These are phyloP conservation scores for Ophiostoma himal-ulmi DNA, from an alignment of 2,329 filamentous ascomycete genomes.

Conservation along the genomic window DNA sequence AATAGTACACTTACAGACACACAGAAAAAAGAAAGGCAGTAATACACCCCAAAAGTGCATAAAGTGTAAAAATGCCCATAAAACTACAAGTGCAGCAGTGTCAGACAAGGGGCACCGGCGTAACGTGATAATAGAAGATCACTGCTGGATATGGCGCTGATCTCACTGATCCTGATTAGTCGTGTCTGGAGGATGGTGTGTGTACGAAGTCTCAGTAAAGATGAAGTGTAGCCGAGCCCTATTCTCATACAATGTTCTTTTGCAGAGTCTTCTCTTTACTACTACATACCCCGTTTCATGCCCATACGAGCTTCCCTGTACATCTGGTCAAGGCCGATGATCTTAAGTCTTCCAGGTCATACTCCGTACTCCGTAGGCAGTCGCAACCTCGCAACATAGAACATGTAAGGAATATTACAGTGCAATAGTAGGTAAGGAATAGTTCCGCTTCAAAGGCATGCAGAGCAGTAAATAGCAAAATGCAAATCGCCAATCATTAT, in stretches of 20 bases:
- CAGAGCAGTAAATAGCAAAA: not conserved
- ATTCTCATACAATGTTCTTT: no score
- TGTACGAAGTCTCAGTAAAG: not conserved
- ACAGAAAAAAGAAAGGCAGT: not conserved
- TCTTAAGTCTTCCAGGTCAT: not conserved
- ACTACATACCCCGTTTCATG: not conserved
- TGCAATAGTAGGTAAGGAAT: not conserved
- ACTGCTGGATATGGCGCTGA: constrained; percentile 2
- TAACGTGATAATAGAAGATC: constrained; percentile 7
- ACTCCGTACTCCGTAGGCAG: not conserved
- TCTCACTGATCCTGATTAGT: not conserved
- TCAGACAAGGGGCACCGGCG: not conserved
- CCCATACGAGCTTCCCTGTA: not conserved
- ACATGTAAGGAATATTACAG: not conserved
- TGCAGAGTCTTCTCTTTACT: no score
- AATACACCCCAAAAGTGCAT: not conserved
- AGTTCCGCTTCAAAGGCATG: not conserved
- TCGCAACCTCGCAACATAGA: not conserved
- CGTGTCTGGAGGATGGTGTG: not conserved
- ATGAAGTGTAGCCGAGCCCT: no score
- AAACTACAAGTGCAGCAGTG: not conserved
- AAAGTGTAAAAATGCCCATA: not conserved
- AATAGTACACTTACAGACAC: not conserved
- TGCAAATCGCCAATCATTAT: not conserved
- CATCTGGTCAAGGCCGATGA: not conserved